Evolutionary conservation across 2,329 filamentous ascomycete species (phyloP).

Genomic region (Cladosporium halotolerans): DNA sequence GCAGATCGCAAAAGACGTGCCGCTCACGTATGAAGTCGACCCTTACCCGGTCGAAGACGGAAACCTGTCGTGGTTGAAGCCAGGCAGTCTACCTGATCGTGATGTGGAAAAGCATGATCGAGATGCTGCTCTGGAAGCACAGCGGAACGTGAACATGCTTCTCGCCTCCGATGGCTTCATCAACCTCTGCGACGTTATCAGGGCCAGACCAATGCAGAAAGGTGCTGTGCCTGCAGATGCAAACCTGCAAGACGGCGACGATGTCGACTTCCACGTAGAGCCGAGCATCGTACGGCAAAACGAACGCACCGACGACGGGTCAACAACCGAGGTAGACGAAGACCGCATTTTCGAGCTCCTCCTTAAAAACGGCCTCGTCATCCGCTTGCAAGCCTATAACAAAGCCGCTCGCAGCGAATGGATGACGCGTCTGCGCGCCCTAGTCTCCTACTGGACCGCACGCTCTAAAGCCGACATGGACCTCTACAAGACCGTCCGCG

Average conservation of each 20-base stretch:
- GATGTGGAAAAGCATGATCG: conserved; percentile 41
- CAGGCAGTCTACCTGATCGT: conserved; percentile 25
- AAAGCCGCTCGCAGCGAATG: conserved; percentile 54
- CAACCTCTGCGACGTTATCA: conserved; percentile 51
- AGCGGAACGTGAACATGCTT: conserved; percentile 54
- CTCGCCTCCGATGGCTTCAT: conserved; percentile 58
- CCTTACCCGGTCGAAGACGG: conserved; percentile 51
- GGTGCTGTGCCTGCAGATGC: conserved; percentile 50
- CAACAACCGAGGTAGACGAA: conserved; percentile 48
- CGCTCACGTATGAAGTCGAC: conserved; percentile 55
- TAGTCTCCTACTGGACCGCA: conserved; percentile 57
- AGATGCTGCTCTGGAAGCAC: conserved; percentile 53
- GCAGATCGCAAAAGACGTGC: conserved; percentile 51
- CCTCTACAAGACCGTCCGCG: conserved; percentile 51
- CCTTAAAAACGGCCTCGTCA: conserved; percentile 54
- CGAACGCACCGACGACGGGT: conserved; percentile 43
- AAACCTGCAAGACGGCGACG: conserved; percentile 46
- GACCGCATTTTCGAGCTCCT: conserved; percentile 56
- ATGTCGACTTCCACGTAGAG: conserved; percentile 50
- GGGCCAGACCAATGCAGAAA: conserved; percentile 50
- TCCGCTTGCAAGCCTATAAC: conserved; percentile 53
- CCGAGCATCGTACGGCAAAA: conserved; percentile 9
- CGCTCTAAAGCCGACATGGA: conserved; percentile 51
- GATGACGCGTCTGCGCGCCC: conserved; percentile 51
- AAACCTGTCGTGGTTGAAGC: conserved; percentile 52